Evolutionary conservation across 2,329 filamentous ascomycete genomes (phyloP).

Genomic region (Colletotrichum higginsianum): DNA sequence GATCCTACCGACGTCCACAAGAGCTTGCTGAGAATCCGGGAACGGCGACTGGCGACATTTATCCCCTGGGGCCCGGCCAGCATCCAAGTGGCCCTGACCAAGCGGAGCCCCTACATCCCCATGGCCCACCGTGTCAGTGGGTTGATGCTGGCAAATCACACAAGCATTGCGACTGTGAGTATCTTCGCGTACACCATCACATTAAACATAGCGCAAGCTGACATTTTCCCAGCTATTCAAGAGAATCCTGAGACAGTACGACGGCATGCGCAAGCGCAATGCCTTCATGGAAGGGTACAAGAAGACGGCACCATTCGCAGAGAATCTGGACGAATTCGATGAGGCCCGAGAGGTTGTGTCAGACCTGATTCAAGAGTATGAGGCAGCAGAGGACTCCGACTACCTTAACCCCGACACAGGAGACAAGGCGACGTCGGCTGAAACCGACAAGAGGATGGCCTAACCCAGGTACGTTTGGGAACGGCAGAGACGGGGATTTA

Average conservation of each 20-base stretch:
- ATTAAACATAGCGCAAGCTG: background rate
- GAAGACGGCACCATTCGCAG: conserved; percentile 92
- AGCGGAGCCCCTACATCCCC: conserved; percentile 95
- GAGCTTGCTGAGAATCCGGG: conserved; percentile 94
- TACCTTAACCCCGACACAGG: conserved; percentile 85
- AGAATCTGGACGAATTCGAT: conserved; percentile 94
- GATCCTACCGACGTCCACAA: conserved; percentile 99
- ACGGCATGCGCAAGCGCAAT: conserved; percentile 94
- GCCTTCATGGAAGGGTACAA: conserved; percentile 98
- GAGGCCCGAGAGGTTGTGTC: conserved; percentile 92
- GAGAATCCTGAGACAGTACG: conserved; percentile 92
- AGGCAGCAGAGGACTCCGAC: conserved; percentile 91
- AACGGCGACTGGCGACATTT: conserved; percentile 93
- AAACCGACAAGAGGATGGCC: conserved; percentile 66
- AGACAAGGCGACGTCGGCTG: conserved; percentile 66
- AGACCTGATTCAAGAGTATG: conserved; percentile 94
- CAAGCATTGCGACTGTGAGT: conserved; percentile 89
- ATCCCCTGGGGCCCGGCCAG: conserved; percentile 99
- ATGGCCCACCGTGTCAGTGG: conserved; percentile 96
- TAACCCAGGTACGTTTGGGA: conserved; percentile 45
- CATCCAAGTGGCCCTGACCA: conserved; percentile 96
- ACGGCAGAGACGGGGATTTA: background rate
- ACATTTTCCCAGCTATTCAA: conserved; percentile 79
- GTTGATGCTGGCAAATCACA: conserved; percentile 98
- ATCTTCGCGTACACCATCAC: background rate